Evolutionary conservation across 208 protist species (phyloP).

Genomic region (Porcisia hertigi): DNA sequence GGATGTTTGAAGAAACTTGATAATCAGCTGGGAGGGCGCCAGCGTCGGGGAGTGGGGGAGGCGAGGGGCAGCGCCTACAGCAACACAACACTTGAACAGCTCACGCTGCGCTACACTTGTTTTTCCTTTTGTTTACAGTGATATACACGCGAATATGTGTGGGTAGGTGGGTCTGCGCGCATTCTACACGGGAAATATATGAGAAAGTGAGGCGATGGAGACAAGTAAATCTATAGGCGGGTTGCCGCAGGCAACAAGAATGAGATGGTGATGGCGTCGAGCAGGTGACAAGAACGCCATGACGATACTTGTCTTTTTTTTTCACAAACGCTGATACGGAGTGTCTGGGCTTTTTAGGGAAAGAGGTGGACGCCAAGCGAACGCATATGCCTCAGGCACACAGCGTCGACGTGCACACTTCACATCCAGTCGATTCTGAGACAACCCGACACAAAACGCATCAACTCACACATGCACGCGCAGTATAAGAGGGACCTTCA

Average conservation of each 20-base stretch:
- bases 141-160: neutral
- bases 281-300: neutral
- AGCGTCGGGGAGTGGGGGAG: neutral
- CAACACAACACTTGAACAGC: neutral
- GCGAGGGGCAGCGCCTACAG: neutral
- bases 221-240: neutral
- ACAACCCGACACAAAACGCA: neutral
- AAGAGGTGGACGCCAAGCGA: neutral
- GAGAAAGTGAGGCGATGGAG: neutral
- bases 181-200: neutral
- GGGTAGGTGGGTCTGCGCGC: constrained; percentile 1
- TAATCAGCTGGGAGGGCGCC: neutral
- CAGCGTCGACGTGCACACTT: neutral
- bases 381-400: neutral
- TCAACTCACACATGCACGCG: no score
- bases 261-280: neutral
- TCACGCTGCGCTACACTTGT: neutral
- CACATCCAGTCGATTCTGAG: neutral
- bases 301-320: neutral
- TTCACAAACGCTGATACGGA: no score
- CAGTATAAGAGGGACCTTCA: no score
- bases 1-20: neutral
- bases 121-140: neutral
- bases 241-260: neutral
- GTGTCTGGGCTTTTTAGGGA: neutral